phyloP scores from a whole-genome alignment of 1,284 basidiomycete genomes.

The Ustilago xerochloae region DNA sequence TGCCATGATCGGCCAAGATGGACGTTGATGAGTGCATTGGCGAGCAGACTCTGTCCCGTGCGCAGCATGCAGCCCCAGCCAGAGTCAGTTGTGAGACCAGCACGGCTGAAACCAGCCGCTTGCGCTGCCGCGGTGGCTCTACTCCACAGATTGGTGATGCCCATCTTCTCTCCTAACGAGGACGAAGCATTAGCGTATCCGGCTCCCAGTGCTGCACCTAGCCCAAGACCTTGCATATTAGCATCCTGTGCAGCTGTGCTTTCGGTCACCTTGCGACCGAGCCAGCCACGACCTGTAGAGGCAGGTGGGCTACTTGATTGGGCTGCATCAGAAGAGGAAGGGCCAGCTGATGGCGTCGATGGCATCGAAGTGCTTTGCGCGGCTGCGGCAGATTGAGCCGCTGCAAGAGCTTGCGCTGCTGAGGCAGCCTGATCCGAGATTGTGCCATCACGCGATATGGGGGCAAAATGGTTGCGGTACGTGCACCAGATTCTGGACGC shows the following conservation, averaged over 20 bases:
- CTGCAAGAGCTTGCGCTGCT: conserved; percentile 36
- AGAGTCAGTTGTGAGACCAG: conserved; percentile 87
- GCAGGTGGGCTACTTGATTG: conserved; percentile 23
- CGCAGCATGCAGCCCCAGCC: conserved; percentile 99
- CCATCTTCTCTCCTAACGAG: conserved; percentile 60
- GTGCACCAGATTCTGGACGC: conserved; percentile 65
- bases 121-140: conserved; percentile 60
- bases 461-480: conserved; percentile 63
- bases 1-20: conserved; percentile 75
- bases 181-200: conserved; percentile 32
- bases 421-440: conserved; percentile 61
- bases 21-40: conserved; percentile 84
- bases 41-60: conserved; percentile 91
- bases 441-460: conserved; percentile 63
- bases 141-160: conserved; percentile 58
- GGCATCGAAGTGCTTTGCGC: conserved; percentile 4
- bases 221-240: conserved; percentile 16
- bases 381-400: conserved; percentile 12
- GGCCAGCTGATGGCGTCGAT: conserved; percentile 3
- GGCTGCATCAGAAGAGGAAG: conserved; percentile 5
- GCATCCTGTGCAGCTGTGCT: conserved; percentile 27
- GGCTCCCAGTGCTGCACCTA: conserved; percentile 33
- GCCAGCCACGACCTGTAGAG: conserved; percentile 33
- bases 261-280: conserved; percentile 38
- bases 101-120: conserved; percentile 52